Base-by-base conservation (phyloP, 331 rosid species). In the Rhamnella rubrinervis region DNA sequence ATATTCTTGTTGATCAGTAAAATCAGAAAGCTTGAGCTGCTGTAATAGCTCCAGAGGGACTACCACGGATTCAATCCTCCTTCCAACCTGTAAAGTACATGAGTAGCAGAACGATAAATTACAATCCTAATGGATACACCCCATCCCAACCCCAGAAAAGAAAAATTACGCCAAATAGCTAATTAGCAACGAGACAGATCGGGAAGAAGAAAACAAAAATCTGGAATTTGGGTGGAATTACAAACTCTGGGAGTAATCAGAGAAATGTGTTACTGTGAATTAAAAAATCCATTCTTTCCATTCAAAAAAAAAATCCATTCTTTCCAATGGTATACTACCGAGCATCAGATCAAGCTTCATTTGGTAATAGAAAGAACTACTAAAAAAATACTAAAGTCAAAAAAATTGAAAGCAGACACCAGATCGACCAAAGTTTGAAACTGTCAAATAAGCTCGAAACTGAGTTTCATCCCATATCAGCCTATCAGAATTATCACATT, bases 1-100 rank as follows among this genome's bases (percentile, higher is more conserved):
- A 44, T 84, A 86, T 63, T 95, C 97, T 72, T 81, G 96, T 64
- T 78, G 87, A 75, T 75, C 87, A 25, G 91, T 85, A 82, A 95
- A 89, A 77, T 95, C 98, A 40, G 87, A 73, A 64, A 79, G 67
- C 80, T 82, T 87, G 57, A 91, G 89, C 91, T 91, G 88, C 81
- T 91, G 98, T 25, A 95, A 71, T n/a, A 95, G 87, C 82, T 95
- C 98, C 56, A 95, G 85, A 11, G 98, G 98, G 61, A 95, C 89
- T 55, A 95, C 97, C 74, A 91, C 89, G 0, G 89, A 87, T 67
- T 95, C 98, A 71, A 91, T 87, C 83, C 96, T 90, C 80, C 87
- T 86, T 74, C 97, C 97, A 50, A 90, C 92, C 98, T 93, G 78
- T 46, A 67, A 9, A 64, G 63, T 71, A 70, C 76, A 80, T 67